Percentiles rank a stretch among this genome's conserved stretches.
Conservation (phyloP, 805 yeast genomes). For the Metschnikowia proteae region DNA sequence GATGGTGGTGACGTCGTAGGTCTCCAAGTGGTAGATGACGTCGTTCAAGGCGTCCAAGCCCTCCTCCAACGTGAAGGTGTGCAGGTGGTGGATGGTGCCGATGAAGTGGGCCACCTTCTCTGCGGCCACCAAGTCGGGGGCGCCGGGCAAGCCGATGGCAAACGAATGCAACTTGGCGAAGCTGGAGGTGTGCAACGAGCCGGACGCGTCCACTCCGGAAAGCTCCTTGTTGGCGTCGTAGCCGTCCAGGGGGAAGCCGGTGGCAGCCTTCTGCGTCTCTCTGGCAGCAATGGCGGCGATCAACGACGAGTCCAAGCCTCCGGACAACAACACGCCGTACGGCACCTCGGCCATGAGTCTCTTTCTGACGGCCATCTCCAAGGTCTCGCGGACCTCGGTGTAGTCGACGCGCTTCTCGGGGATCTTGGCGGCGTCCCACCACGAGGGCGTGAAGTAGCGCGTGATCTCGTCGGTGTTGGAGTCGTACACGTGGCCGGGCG, state of each 20-base stretch:
- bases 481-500: slow-evolving; percentile 97
- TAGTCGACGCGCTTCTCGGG: slow-evolving; percentile 78
- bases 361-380: slow-evolving; percentile 96
- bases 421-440: slow-evolving; percentile 83
- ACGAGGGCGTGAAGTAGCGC: slow-evolving; percentile 85
- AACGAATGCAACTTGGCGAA: slow-evolving; percentile 89
- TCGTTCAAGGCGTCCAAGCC: slow-evolving; percentile 95
- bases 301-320: slow-evolving; percentile 95
- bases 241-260: slow-evolving; percentile 42
- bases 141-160: slow-evolving; percentile 95
- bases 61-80: slow-evolving; percentile 93
- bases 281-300: slow-evolving; percentile 97
- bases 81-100: slow-evolving; percentile 96
- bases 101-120: slow-evolving; percentile 93
- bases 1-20: slow-evolving; percentile 97
- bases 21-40: slow-evolving; percentile 93
- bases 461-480: slow-evolving; percentile 81
- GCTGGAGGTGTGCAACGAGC: slow-evolving; percentile 73
- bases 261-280: slow-evolving; percentile 80
- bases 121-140: slow-evolving; percentile 97
- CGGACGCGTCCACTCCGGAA: slow-evolving; percentile 89
- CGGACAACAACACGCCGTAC: slow-evolving; percentile 93
- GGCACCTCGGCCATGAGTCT: slow-evolving; percentile 99
- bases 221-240: slow-evolving; percentile 64
- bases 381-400: slow-evolving; percentile 64